Conservation (phyloP, 345 rosid genomes). For the Noccaea bulbosa region DNA sequence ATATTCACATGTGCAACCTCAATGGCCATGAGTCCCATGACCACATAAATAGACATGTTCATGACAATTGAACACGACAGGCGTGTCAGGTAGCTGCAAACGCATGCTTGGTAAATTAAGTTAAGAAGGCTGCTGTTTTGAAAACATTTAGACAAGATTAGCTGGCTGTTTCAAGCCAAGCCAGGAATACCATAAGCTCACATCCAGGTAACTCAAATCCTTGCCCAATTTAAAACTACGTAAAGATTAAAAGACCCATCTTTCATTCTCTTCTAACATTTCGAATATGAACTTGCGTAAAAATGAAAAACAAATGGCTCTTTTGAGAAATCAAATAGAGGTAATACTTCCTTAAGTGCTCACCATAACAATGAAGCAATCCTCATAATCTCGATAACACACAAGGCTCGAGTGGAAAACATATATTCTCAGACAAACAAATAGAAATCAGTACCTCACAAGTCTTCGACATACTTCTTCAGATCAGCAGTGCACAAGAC, state of each 20-base stretch:
- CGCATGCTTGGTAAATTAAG: slow-evolving; percentile 10
- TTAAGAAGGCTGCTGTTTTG: slow-evolving; percentile 17
- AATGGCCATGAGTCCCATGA: neutral
- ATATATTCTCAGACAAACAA: slow-evolving; percentile 24
- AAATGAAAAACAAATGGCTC: neutral
- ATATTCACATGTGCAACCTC: slow-evolving; percentile 12
- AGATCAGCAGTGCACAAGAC: slow-evolving; percentile 33
- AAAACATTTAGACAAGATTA: slow-evolving; percentile 9
- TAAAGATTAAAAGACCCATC: neutral
- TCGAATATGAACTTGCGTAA: slow-evolving; percentile 21
- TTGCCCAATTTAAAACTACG: slow-evolving; percentile 18
- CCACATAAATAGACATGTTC: slow-evolving; percentile 10
- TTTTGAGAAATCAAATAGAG: slow-evolving; percentile 5
- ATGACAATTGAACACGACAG: slow-evolving; percentile 10
- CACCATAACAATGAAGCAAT: slow-evolving; percentile 13
- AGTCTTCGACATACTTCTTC: slow-evolving; percentile 32
- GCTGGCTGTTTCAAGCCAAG: slow-evolving; percentile 17
- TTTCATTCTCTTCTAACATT: slow-evolving; percentile 28
- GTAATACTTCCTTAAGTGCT: slow-evolving; percentile 15
- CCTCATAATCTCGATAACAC: slow-evolving; percentile 16
- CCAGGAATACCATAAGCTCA: slow-evolving; percentile 15
- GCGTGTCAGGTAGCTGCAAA: slow-evolving; percentile 5
- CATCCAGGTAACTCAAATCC: slow-evolving; percentile 16
- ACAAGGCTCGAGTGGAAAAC: slow-evolving; percentile 7
- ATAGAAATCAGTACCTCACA: slow-evolving; percentile 42